These are phyloP conservation scores for Pseudoneurospora amorphoporcata DNA, from an alignment of 495 filamentous ascomycete species.

Conservation along the genomic window DNA sequence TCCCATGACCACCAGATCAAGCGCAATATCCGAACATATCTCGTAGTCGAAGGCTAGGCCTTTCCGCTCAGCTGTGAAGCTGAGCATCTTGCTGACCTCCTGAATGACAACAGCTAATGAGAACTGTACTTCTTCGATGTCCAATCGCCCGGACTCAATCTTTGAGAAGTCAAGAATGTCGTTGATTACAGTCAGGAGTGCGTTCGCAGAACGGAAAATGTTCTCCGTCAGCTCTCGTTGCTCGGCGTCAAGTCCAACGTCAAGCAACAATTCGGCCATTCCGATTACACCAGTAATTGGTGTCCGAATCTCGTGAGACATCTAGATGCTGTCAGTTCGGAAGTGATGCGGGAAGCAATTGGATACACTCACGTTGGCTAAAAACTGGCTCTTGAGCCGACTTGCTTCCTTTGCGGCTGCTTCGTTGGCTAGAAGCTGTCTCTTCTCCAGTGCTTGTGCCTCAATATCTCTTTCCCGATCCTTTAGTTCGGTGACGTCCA, in stretches of 20 bases:
- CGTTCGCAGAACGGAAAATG: conserved; percentile 70
- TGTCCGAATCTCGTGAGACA: conserved; percentile 86
- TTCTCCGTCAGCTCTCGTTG: conserved; percentile 68
- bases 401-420: conserved; percentile 59
- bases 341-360: too few species aligned
- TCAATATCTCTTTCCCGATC: conserved; percentile 46
- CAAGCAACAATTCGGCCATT: conserved; percentile 59
- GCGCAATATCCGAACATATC: conserved; percentile 30
- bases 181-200: conserved; percentile 79
- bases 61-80: conserved; percentile 48
- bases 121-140: conserved; percentile 72
- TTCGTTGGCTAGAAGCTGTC: conserved; percentile 52
- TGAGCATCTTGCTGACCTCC: conserved; percentile 57
- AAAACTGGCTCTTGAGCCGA: conserved; percentile 56
- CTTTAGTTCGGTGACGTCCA: conserved; percentile 59
- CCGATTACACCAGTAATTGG: conserved; percentile 58
- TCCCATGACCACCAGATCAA: conserved; percentile 48
- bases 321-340: conserved; percentile 29
- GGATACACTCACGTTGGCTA: conserved; percentile 40
- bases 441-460: conserved; percentile 50
- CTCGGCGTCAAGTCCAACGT: conserved; percentile 54
- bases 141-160: conserved; percentile 64
- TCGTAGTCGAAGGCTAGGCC: conserved; percentile 44
- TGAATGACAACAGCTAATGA: conserved; percentile 61
- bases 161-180: conserved; percentile 86